These are phyloP conservation scores for Pyrenophora tritici-repentis DNA, from an alignment of 2,329 filamentous ascomycete genomes.

Conservation along the genomic window DNA sequence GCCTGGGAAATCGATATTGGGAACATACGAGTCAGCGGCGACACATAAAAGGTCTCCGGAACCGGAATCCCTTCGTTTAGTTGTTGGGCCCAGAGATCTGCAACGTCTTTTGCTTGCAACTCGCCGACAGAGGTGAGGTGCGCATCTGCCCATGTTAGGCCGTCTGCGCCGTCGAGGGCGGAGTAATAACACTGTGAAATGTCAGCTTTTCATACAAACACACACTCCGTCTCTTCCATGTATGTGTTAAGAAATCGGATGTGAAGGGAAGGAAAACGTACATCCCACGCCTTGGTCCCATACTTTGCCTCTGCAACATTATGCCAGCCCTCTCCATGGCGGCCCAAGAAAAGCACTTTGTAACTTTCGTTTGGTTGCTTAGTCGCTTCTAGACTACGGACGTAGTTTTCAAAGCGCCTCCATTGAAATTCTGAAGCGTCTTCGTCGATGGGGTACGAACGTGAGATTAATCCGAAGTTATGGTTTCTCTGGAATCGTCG, in stretches of 20 bases:
- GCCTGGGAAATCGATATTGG: no score
- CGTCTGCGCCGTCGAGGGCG: conserved; percentile 65
- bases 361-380: conserved; percentile 55
- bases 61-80: conserved; percentile 61
- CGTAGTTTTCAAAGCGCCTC: conserved; percentile 64
- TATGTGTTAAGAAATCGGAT: no score
- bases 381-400: conserved; percentile 58
- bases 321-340: conserved; percentile 71
- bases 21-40: conserved; percentile 64
- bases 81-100: conserved; percentile 61
- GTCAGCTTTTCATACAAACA: no score
- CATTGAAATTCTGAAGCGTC: conserved; percentile 55
- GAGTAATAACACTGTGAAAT: conserved; percentile 64
- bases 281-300: conserved; percentile 71
- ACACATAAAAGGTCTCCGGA: conserved; percentile 68
- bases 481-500: not conserved
- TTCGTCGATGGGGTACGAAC: conserved; percentile 57
- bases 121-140: conserved; percentile 63
- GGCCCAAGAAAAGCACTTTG: conserved; percentile 70
- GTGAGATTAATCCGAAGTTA: conserved; percentile 70
- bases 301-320: conserved; percentile 71
- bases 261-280: conserved; percentile 40
- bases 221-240: no score
- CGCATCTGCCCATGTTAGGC: conserved; percentile 65
- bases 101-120: conserved; percentile 63